Conservation (phyloP, 2,329 filamentous ascomycete genomes). For the Cladosporium sp. region DNA sequence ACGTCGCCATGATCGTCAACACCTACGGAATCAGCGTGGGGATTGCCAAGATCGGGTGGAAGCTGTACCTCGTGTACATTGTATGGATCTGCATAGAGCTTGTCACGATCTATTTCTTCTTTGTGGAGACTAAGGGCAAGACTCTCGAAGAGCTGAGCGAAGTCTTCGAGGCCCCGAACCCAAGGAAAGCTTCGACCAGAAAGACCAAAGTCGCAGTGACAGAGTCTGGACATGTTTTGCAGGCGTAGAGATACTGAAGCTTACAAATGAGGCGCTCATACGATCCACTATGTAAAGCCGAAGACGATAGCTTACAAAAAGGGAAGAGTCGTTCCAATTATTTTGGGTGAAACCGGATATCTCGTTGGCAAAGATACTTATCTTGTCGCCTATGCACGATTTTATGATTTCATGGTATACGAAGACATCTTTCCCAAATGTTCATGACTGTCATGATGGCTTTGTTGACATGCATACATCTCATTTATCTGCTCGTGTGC, state of each 20-base stretch:
- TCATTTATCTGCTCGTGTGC: too few species aligned
- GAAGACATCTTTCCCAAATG: too few species aligned
- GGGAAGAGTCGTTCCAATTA: too few species aligned
- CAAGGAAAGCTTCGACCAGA: constrained; percentile 25
- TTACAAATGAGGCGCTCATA: not conserved
- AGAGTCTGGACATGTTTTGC: constrained; percentile 22
- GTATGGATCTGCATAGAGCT: constrained; percentile 31
- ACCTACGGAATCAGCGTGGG: constrained; percentile 25
- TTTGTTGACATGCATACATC: too few species aligned
- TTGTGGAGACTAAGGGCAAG: constrained; percentile 54
- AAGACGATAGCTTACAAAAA: too few species aligned
- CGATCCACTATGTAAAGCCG: too few species aligned
- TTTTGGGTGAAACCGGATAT: not conserved
- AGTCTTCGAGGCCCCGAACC: constrained; percentile 50
- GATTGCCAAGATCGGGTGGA: constrained; percentile 24
- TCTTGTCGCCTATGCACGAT: too few species aligned
- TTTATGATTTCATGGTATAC: too few species aligned
- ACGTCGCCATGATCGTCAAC: constrained; percentile 42
- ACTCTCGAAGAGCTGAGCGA: constrained; percentile 68
- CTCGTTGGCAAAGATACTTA: not conserved
- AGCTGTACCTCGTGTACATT: constrained; percentile 25
- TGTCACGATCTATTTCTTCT: constrained; percentile 27
- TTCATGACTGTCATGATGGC: too few species aligned
- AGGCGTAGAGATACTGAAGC: not conserved
- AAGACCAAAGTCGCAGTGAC: constrained; percentile 27